phyloP scores from a whole-genome alignment of 164 flowering plant genomes.

The Sedum album region DNA sequence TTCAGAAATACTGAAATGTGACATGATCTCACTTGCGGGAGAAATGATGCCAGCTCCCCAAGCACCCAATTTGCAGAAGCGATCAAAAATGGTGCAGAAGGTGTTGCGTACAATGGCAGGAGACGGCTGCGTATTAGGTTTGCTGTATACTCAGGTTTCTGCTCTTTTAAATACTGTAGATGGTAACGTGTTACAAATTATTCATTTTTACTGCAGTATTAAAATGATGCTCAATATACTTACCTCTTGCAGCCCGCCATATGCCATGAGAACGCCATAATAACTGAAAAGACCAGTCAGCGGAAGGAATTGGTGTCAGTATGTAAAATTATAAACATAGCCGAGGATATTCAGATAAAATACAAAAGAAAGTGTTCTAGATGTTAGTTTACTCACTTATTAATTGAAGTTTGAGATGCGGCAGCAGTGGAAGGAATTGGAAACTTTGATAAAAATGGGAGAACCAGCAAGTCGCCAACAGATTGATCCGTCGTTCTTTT shows the following conservation, averaged over 20 bases:
- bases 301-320: background rate
- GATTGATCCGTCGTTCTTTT: conserved; percentile 37
- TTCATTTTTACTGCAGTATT: background rate
- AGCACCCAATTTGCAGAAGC: conserved; percentile 83
- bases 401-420: conserved; percentile 20
- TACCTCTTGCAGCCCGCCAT: conserved; percentile 73
- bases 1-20: background rate
- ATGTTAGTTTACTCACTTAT: conserved; percentile 35
- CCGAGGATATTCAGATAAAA: too few species aligned
- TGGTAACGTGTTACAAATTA: background rate
- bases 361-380: background rate
- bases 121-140: conserved; percentile 43
- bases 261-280: conserved; percentile 78
- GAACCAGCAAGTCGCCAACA: conserved; percentile 66
- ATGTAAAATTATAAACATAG: background rate
- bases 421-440: conserved; percentile 44
- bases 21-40: conserved; percentile 49
- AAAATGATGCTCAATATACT: conserved; percentile 17
- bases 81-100: conserved; percentile 46
- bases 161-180: conserved; percentile 56
- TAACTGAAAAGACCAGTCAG: conserved; percentile 38
- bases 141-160: conserved; percentile 33
- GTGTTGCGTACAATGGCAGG: conserved; percentile 45
- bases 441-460: conserved; percentile 73
- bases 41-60: conserved; percentile 73